Evolutionary conservation across 768 basidiomycete genomes (phyloP).

Genomic region (Pulveroboletus ravenelii): DNA sequence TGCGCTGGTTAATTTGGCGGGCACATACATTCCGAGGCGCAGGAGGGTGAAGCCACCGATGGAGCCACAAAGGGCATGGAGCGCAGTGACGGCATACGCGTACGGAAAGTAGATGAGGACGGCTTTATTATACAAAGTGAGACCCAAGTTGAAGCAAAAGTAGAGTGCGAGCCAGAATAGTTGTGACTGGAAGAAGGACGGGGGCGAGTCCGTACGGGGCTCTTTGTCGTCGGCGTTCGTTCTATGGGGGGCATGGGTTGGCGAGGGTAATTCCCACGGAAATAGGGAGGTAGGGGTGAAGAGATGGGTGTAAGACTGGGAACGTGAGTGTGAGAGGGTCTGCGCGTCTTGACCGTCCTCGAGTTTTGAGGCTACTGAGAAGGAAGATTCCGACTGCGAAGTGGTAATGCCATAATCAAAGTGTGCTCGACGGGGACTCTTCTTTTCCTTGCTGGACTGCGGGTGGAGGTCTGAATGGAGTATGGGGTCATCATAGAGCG

Average conservation of each 20-base stretch:
- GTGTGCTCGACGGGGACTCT: conserved; percentile 15
- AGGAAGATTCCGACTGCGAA: conserved; percentile 1
- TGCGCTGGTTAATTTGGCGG: conserved; percentile 45
- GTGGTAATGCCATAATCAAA: conserved; percentile 19
- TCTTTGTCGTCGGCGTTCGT: conserved; percentile 1
- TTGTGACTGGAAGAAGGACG: conserved; percentile 26
- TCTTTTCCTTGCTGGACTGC: conserved; percentile 14
- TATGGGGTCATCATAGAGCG: conserved; percentile 6
- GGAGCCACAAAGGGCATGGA: conserved; percentile 85
- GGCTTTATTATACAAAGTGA: conserved; percentile 94
- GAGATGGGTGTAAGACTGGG: not conserved
- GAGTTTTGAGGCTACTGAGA: conserved; percentile 1
- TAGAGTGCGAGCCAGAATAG: conserved; percentile 73
- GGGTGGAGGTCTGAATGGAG: not conserved
- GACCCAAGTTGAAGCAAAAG: conserved; percentile 84
- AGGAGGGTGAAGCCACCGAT: conserved; percentile 72
- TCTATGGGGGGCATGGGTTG: conserved; percentile 6
- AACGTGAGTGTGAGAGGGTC: not conserved
- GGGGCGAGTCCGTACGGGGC: conserved; percentile 7
- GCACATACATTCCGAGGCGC: conserved; percentile 51
- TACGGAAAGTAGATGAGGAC: conserved; percentile 91
- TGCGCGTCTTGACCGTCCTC: conserved; percentile 1
- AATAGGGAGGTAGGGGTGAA: conserved; percentile 10
- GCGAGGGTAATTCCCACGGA: conserved; percentile 19
- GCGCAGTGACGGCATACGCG: conserved; percentile 90